Evolutionary conservation across 202 grass and related monocot genomes (phyloP).

Genomic region (Dendrocalamus latiflorus): DNA sequence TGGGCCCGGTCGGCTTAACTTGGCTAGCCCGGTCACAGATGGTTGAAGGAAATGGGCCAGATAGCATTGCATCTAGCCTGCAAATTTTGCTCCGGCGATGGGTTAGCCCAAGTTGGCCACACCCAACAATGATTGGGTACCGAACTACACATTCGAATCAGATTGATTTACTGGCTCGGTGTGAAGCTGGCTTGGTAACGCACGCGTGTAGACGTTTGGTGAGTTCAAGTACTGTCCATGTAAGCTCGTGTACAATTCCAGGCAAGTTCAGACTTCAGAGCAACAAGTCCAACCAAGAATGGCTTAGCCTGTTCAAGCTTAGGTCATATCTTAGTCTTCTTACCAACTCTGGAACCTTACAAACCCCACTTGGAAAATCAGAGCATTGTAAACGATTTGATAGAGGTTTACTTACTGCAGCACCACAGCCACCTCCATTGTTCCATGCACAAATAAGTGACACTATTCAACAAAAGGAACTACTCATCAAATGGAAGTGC

Average conservation of each 20-base stretch:
- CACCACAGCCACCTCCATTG: not conserved
- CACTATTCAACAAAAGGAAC: not conserved
- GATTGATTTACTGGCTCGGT: not conserved
- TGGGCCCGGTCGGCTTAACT: not conserved
- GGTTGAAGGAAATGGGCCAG: not conserved
- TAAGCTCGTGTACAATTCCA: not conserved
- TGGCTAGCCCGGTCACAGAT: not conserved
- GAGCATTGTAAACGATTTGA: not conserved
- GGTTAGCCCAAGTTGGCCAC: not conserved
- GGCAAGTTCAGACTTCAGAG: not conserved
- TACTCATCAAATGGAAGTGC: not conserved
- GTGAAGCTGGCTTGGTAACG: not conserved
- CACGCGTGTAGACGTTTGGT: too few relatives aligned
- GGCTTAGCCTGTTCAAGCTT: not conserved
- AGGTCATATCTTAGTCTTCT: not conserved
- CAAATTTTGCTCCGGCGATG: not conserved
- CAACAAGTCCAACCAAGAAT: not conserved
- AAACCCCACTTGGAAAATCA: not conserved
- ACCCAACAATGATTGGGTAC: not conserved
- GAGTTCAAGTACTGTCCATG: not conserved
- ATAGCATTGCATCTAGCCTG: not conserved
- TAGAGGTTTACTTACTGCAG: not conserved
- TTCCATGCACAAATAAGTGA: not conserved
- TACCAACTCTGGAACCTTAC: not conserved
- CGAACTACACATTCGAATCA: not conserved